These are phyloP conservation scores for Perkinsus marinus DNA, from an alignment of 169 alveolate species.

Conservation along the genomic window DNA sequence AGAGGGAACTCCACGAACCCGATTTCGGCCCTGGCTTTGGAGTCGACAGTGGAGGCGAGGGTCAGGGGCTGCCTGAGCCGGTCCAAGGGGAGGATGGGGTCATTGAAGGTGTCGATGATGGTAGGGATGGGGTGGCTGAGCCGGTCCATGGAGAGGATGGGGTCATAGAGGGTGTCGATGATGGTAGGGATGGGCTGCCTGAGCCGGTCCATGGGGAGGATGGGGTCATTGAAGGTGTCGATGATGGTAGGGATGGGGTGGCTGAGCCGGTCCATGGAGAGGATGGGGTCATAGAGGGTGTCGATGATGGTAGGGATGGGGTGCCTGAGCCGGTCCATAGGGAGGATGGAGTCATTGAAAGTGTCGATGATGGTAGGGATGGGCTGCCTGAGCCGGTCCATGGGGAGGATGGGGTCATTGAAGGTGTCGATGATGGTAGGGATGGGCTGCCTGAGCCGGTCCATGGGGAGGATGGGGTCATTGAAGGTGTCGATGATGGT, in stretches of 20 bases:
- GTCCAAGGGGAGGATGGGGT: background rate
- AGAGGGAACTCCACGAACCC: background rate
- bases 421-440: too few relatives aligned
- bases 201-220: background rate
- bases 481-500: background rate
- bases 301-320: background rate
- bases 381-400: too few relatives aligned
- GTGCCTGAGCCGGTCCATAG: background rate
- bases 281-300: too few relatives aligned
- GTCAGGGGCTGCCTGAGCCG: background rate
- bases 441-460: too few relatives aligned
- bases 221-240: too few relatives aligned
- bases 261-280: too few relatives aligned
- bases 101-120: background rate
- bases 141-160: background rate
- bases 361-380: too few relatives aligned
- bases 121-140: background rate
- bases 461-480: too few relatives aligned
- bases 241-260: too few relatives aligned
- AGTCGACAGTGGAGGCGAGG: background rate
- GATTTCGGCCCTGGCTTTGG: background rate
- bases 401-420: too few relatives aligned
- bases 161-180: background rate
- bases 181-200: background rate
- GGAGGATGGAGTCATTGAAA: too few relatives aligned